Conservation (phyloP, 805 yeast species). For the Candida piceae region DNA sequence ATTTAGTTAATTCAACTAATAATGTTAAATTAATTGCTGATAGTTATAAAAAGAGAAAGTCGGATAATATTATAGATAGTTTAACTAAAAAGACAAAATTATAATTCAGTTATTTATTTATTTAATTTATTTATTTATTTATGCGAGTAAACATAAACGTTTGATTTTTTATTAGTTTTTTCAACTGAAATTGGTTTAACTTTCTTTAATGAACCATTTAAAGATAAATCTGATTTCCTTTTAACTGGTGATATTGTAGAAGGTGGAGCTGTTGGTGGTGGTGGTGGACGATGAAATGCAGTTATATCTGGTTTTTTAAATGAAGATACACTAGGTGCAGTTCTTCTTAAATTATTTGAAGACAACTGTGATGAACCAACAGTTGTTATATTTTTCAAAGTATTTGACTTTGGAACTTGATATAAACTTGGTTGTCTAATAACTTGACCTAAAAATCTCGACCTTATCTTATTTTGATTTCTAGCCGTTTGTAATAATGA, state of each 20-base stretch:
- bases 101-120: too few species aligned
- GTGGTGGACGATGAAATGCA: too few species aligned
- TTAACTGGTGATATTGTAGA: not conserved
- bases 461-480: constrained; percentile 22
- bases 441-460: constrained; percentile 17
- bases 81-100: too few species aligned
- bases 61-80: constrained; percentile 11
- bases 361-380: constrained; percentile 9
- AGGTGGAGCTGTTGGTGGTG: not conserved
- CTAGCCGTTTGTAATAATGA: constrained; percentile 28
- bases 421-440: constrained; percentile 4
- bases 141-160: constrained; percentile 8
- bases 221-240: constrained; percentile 1
- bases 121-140: too few species aligned
- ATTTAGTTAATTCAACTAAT: constrained; percentile 4
- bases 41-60: constrained; percentile 18
- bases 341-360: constrained; percentile 1
- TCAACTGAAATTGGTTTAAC: not conserved
- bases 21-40: constrained; percentile 14
- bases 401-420: constrained; percentile 6
- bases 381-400: constrained; percentile 11
- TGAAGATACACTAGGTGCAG: too few species aligned
- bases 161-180: constrained; percentile 8
- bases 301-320: too few species aligned
- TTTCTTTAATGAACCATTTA: not conserved